These are phyloP conservation scores for Annulohypoxylon maeteangense DNA, from an alignment of 495 filamentous ascomycete species.

Conservation along the genomic window DNA sequence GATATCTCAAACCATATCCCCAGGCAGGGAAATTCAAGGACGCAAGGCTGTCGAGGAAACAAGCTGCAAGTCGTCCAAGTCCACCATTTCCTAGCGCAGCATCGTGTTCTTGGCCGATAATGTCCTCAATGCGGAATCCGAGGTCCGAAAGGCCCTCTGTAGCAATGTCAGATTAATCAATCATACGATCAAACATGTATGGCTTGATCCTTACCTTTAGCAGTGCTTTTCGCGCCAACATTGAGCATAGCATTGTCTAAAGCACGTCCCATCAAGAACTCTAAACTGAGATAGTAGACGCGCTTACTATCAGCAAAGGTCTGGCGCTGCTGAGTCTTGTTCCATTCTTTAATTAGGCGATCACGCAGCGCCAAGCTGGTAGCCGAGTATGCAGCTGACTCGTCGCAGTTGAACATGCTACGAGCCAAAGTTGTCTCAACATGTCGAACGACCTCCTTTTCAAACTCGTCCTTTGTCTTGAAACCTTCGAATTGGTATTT, in stretches of 20 bases:
- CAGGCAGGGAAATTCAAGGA: conserved; percentile 95
- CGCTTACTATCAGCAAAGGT: conserved; percentile 90
- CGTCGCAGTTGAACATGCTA: conserved; percentile 98
- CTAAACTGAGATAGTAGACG: conserved; percentile 94
- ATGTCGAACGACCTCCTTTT: conserved; percentile 88
- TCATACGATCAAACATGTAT: background rate
- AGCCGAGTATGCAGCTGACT: conserved; percentile 90
- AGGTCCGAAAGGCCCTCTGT: conserved; percentile 84
- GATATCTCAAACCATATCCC: conserved; percentile 95
- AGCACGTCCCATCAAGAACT: conserved; percentile 96
- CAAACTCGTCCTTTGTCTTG: conserved; percentile 71
- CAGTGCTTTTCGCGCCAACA: conserved; percentile 84
- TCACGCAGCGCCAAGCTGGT: conserved; percentile 92
- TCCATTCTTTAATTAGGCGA: conserved; percentile 94
- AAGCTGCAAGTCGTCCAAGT: conserved; percentile 92
- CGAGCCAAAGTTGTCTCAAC: conserved; percentile 96
- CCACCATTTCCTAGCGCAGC: conserved; percentile 96
- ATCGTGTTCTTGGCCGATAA: conserved; percentile 94
- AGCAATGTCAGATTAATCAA: conserved; percentile 21
- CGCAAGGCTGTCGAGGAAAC: conserved; percentile 95
- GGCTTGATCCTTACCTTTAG: conserved; percentile 66
- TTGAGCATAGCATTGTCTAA: conserved; percentile 99
- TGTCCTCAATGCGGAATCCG: conserved; percentile 95
- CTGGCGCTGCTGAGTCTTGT: conserved; percentile 95
- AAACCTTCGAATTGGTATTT: conserved; percentile 79